Percentiles rank a stretch among this genome's conserved stretches.
Conservation (phyloP, 2,329 filamentous ascomycete genomes). For the Aspergillus sp. region DNA sequence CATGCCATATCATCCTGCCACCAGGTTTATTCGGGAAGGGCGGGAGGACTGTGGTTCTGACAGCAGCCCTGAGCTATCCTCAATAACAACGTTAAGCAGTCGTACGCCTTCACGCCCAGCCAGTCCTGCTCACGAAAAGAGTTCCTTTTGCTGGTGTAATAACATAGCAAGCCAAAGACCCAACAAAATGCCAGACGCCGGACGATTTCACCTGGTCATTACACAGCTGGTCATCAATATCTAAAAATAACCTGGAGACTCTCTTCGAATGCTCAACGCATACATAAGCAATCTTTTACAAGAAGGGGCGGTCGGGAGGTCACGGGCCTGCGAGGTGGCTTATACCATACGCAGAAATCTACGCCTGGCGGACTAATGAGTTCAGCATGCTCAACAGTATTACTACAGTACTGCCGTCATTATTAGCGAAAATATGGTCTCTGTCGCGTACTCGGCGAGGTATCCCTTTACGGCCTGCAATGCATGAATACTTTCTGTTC, state of each 20-base stretch:
- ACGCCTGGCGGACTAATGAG: background rate
- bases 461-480: background rate
- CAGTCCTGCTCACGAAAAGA: background rate
- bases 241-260: background rate
- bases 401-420: too few relatives aligned
- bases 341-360: background rate
- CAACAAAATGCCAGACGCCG: background rate
- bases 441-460: background rate
- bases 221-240: background rate
- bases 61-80: background rate
- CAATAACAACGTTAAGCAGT: background rate
- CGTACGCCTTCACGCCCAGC: background rate
- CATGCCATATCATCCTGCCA: conserved; percentile 7
- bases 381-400: too few relatives aligned
- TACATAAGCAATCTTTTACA: background rate
- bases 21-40: background rate
- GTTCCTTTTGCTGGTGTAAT: background rate
- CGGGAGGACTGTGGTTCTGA: background rate
- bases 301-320: background rate
- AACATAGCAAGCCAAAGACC: background rate
- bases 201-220: background rate
- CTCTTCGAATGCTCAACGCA: background rate
- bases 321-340: background rate
- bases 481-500: background rate
- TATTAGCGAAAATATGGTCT: background rate